phyloP scores from a whole-genome alignment of 1,284 basidiomycete species.

The Fomitiporia mediterranea region DNA sequence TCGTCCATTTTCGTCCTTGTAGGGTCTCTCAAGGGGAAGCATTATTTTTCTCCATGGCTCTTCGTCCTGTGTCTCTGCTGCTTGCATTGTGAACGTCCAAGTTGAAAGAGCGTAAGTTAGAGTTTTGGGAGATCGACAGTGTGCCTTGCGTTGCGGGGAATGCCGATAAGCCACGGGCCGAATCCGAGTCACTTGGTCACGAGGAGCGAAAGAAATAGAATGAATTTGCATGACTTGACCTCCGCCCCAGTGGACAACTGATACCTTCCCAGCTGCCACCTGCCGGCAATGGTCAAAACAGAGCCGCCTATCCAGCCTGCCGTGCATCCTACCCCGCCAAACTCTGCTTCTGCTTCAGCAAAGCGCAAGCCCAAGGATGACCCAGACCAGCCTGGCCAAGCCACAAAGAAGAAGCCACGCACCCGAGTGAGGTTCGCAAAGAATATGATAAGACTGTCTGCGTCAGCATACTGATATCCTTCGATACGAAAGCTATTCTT shows the following conservation, averaged over 20 bases:
- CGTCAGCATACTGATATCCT: constrained; percentile 20
- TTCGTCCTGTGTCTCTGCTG: constrained; percentile 24
- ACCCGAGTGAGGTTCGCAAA: constrained; percentile 62
- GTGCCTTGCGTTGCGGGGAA: too few relatives aligned
- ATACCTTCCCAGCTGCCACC: background rate
- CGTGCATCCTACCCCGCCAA: constrained; percentile 21
- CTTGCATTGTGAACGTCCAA: background rate
- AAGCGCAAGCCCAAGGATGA: constrained; percentile 66
- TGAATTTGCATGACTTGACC: too few relatives aligned
- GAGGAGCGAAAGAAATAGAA: too few relatives aligned
- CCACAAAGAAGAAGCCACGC: constrained; percentile 59
- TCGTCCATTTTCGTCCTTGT: constrained; percentile 68
- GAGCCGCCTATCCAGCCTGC: constrained; percentile 21
- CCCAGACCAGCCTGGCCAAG: constrained; percentile 39
- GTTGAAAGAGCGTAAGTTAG: background rate
- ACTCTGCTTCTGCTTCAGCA: constrained; percentile 16
- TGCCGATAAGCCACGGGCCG: constrained; percentile 3
- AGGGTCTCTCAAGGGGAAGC: constrained; percentile 69
- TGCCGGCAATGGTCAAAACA: constrained; percentile 26
- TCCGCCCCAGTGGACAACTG: background rate
- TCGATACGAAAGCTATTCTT: constrained; percentile 59
- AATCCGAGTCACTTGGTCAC: background rate
- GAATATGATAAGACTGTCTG: constrained; percentile 22
- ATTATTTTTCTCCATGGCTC: constrained; percentile 54
- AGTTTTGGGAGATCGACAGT: too few relatives aligned